Conservation (phyloP, 1,284 basidiomycete genomes). For the Marasmius fiardii region DNA sequence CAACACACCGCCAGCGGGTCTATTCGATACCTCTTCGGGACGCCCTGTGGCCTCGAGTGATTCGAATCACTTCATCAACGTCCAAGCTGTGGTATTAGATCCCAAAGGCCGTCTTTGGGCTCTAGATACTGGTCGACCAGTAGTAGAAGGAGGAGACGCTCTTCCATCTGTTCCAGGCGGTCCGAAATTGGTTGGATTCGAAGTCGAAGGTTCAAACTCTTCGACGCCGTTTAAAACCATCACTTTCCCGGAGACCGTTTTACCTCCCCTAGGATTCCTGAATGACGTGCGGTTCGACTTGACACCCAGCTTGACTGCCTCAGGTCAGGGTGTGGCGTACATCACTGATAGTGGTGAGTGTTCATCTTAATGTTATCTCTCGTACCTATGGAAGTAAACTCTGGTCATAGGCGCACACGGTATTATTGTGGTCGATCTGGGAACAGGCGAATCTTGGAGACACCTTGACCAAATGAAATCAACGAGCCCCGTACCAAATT, state of each 20-base stretch:
- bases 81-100: slow-evolving; percentile 26
- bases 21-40: slow-evolving; percentile 14
- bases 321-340: slow-evolving; percentile 25
- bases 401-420: slow-evolving; percentile 20
- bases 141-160: slow-evolving; percentile 19
- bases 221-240: slow-evolving; percentile 23
- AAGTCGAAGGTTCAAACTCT: slow-evolving; percentile 13
- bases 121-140: slow-evolving; percentile 24
- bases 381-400: not conserved
- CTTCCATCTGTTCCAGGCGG: slow-evolving; percentile 23
- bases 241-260: slow-evolving; percentile 23
- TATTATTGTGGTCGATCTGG: slow-evolving; percentile 26
- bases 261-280: slow-evolving; percentile 25
- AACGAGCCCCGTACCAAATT: slow-evolving; percentile 17
- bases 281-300: slow-evolving; percentile 29
- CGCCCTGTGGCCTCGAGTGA: slow-evolving; percentile 14
- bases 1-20: slow-evolving; percentile 17
- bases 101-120: slow-evolving; percentile 27
- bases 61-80: slow-evolving; percentile 23
- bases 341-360: slow-evolving; percentile 24
- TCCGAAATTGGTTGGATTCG: slow-evolving; percentile 29
- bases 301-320: slow-evolving; percentile 14
- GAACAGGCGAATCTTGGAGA: slow-evolving; percentile 27
- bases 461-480: slow-evolving; percentile 22
- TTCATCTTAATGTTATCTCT: not conserved